These are phyloP conservation scores for Ophiostoma angusticollis DNA, from an alignment of 2,329 filamentous ascomycete species.

Conservation along the genomic window DNA sequence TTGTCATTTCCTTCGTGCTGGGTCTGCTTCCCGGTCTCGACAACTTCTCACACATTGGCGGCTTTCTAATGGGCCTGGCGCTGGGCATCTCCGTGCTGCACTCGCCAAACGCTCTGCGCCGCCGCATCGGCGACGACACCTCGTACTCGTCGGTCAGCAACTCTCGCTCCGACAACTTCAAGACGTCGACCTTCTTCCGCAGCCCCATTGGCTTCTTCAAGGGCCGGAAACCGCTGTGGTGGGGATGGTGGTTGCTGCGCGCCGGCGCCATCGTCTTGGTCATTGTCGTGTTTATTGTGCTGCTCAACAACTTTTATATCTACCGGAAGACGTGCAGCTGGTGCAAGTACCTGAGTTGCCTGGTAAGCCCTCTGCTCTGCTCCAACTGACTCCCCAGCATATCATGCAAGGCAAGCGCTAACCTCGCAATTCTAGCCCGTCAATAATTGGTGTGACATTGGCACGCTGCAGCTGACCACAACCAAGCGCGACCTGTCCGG, in stretches of 20 bases:
- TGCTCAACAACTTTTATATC: slow-evolving; percentile 85
- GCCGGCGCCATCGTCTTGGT: slow-evolving; percentile 67
- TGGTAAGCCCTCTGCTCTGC: slow-evolving; percentile 48
- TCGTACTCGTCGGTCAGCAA: slow-evolving; percentile 58
- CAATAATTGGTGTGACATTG: slow-evolving; percentile 53
- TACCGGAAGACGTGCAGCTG: slow-evolving; percentile 65
- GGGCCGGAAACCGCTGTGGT: slow-evolving; percentile 86
- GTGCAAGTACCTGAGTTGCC: slow-evolving; percentile 91
- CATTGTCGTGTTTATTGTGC: slow-evolving; percentile 70
- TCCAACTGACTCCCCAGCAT: not conserved
- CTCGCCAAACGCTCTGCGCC: slow-evolving; percentile 68
- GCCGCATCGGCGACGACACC: slow-evolving; percentile 57
- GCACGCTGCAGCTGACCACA: slow-evolving; percentile 19
- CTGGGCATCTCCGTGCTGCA: slow-evolving; percentile 80
- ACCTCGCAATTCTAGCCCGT: slow-evolving; percentile 37
- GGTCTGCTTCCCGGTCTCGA: slow-evolving; percentile 85
- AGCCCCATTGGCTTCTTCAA: slow-evolving; percentile 73
- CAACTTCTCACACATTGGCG: slow-evolving; percentile 95
- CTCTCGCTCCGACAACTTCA: slow-evolving; percentile 28
- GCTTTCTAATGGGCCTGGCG: slow-evolving; percentile 82
- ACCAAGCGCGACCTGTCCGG: slow-evolving; percentile 15
- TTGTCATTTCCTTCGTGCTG: slow-evolving; percentile 81
- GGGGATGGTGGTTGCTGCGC: slow-evolving; percentile 90
- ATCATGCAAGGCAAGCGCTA: not conserved
- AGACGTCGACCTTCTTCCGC: slow-evolving; percentile 42